A percentile compares a stretch with the other conserved stretches of the same genome.
Evolutionary conservation across 2,329 filamentous ascomycete species (phyloP).

Genomic region (Mycosphaerella sp.): DNA sequence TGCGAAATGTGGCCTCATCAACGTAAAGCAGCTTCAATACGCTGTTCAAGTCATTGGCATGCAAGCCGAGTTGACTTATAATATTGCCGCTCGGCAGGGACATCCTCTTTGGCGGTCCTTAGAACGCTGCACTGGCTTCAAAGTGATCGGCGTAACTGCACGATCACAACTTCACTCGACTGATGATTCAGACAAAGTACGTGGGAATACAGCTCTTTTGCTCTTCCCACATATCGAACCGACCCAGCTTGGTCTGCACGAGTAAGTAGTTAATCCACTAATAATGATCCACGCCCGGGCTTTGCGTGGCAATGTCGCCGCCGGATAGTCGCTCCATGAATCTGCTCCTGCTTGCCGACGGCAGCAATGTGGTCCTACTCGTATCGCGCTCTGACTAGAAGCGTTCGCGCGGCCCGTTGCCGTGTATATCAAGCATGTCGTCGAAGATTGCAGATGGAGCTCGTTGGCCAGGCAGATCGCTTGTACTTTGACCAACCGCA

Average conservation of each 20-base stretch:
- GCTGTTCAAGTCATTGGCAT: too few species aligned
- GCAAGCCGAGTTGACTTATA: too few species aligned
- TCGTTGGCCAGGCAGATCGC: constrained; percentile 59
- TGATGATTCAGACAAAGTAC: background rate
- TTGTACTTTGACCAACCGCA: constrained; percentile 36
- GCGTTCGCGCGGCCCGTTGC: constrained; percentile 29
- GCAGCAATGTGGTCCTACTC: constrained; percentile 4
- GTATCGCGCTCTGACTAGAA: constrained; percentile 10
- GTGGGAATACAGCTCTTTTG: background rate
- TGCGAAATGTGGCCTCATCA: too few species aligned
- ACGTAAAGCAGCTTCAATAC: too few species aligned
- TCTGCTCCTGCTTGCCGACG: constrained; percentile 6
- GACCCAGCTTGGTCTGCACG: background rate
- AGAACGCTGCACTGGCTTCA: too few species aligned
- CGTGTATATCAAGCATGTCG: constrained; percentile 75
- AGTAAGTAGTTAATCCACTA: background rate
- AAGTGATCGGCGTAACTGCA: too few species aligned
- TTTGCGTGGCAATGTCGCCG: background rate
- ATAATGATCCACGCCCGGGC: background rate
- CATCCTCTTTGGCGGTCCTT: too few species aligned
- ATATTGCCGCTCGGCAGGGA: too few species aligned
- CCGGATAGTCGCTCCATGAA: constrained; percentile 6
- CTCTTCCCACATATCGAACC: background rate
- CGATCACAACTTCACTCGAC: background rate
- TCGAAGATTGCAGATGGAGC: constrained; percentile 87